Evolutionary conservation across 352 stramenopile genomes (phyloP).

Genomic region (Elongisporangium undulatum): DNA sequence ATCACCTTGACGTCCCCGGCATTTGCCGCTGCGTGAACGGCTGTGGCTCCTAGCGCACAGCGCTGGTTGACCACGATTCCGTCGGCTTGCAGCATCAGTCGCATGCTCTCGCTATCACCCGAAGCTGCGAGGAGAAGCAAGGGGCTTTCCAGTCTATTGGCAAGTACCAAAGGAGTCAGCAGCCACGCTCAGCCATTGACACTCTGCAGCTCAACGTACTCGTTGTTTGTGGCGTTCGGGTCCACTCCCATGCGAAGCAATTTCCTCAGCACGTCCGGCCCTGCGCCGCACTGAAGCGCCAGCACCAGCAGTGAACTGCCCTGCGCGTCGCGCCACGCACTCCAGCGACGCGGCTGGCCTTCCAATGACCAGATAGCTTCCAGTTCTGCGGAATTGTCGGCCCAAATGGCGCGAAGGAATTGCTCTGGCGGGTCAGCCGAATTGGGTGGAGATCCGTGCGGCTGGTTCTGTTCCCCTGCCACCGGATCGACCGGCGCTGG

Average conservation of each 20-base stretch:
- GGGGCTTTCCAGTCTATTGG: conserved; percentile 37
- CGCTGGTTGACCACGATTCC: conserved; percentile 35
- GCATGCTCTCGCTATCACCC: conserved; percentile 27
- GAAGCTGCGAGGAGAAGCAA: conserved; percentile 54
- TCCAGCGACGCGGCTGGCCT: neutral
- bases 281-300: conserved; percentile 30
- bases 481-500: neutral
- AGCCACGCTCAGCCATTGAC: too few relatives aligned
- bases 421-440: neutral
- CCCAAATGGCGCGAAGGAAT: neutral
- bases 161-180: neutral
- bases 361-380: neutral
- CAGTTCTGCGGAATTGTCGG: neutral
- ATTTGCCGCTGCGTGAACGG: conserved; percentile 55
- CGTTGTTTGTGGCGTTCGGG: conserved; percentile 42
- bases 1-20: conserved; percentile 38
- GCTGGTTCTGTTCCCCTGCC: neutral
- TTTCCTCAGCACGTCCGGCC: conserved; percentile 1
- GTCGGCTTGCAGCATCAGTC: conserved; percentile 14
- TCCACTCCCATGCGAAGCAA: conserved; percentile 36
- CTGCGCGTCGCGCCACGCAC: conserved; percentile 20
- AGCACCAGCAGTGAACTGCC: conserved; percentile 52
- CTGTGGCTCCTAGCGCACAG: conserved; percentile 40
- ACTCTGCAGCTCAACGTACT: conserved; percentile 25
- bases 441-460: neutral